Conservation (phyloP, 2,329 filamentous ascomycete genomes). For the Niveomyces coronatus region DNA sequence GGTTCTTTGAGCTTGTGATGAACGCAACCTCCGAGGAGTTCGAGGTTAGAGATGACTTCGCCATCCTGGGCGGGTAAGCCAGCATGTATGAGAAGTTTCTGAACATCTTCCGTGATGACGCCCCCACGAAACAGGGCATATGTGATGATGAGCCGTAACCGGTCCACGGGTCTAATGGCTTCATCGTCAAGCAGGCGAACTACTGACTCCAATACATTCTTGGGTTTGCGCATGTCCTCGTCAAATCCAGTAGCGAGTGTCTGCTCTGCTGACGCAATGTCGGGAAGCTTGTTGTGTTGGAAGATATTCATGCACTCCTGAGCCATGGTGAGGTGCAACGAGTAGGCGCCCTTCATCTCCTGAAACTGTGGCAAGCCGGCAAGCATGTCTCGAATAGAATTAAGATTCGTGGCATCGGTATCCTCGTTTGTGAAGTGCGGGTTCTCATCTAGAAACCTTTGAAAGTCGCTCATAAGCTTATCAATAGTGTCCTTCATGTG, state of each 20-base stretch:
- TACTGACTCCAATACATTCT: constrained; percentile 76
- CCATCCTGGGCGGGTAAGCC: constrained; percentile 64
- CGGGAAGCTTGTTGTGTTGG: constrained; percentile 70
- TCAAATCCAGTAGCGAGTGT: constrained; percentile 84
- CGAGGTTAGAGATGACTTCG: constrained; percentile 65
- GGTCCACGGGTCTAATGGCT: constrained; percentile 58
- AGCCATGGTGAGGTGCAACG: constrained; percentile 90
- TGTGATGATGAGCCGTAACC: constrained; percentile 73
- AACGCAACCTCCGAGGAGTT: constrained; percentile 68
- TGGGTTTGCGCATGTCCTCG: constrained; percentile 84
- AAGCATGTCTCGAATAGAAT: constrained; percentile 94
- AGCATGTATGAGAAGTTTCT: constrained; percentile 75
- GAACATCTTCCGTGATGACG: constrained; percentile 71
- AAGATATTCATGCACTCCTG: constrained; percentile 96
- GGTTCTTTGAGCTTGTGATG: constrained; percentile 64
- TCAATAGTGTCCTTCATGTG: constrained; percentile 99
- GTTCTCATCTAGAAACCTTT: constrained; percentile 83
- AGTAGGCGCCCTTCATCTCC: constrained; percentile 91
- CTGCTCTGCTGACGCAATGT: constrained; percentile 83
- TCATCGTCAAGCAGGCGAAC: constrained; percentile 84
- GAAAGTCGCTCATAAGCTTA: constrained; percentile 85
- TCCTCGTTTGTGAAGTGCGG: constrained; percentile 77
- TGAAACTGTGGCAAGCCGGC: constrained; percentile 90
- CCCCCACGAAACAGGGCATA: constrained; percentile 84
- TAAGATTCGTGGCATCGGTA: constrained; percentile 63